Conservation (phyloP, 495 filamentous ascomycete species). For the Neurospora sp. region DNA sequence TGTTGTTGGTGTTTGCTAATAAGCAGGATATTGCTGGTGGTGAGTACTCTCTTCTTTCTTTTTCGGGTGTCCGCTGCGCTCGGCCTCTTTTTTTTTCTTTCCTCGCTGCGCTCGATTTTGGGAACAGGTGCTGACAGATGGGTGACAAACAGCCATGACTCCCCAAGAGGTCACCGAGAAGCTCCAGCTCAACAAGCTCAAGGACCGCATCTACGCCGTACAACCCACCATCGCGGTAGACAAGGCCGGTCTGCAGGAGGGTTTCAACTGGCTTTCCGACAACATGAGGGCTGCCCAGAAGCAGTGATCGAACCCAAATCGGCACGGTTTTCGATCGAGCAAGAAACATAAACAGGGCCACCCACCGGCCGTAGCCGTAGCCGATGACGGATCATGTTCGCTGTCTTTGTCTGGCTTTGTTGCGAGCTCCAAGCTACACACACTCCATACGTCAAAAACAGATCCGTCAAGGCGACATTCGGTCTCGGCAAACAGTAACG, state of each 20-base stretch:
- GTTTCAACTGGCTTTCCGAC: conserved; percentile 85
- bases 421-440: no score
- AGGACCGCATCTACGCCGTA: conserved; percentile 92
- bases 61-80: not conserved
- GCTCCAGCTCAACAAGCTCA: conserved; percentile 74
- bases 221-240: conserved; percentile 91
- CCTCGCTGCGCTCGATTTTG: not conserved
- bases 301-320: not conserved
- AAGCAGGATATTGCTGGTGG: conserved; percentile 89
- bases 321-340: not conserved
- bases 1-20: conserved; percentile 93
- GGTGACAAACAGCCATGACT: conserved; percentile 55
- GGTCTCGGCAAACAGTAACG: no score
- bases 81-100: not conserved
- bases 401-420: no score
- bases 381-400: no score
- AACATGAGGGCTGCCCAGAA: conserved; percentile 56
- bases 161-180: conserved; percentile 78
- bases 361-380: no score
- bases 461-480: no score
- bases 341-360: not conserved
- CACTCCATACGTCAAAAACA: no score
- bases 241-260: conserved; percentile 89
- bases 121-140: not conserved
- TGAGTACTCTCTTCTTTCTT: conserved; percentile 32